Conservation (phyloP, 305 asterid species). For the Lippia alba region DNA sequence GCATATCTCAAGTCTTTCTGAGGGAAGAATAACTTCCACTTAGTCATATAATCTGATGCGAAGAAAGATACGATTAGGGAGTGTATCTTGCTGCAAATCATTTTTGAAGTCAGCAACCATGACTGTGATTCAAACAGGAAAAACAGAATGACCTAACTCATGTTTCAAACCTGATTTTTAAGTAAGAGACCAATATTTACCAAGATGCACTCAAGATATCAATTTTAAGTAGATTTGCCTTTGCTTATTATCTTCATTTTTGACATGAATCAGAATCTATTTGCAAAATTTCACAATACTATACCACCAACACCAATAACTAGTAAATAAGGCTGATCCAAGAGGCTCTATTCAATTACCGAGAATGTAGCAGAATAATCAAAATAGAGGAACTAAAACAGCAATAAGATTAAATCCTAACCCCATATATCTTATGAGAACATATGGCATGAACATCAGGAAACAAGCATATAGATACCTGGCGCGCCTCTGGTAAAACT, state of each 20-base stretch:
- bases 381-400: neutral
- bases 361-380: neutral
- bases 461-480: too few species aligned
- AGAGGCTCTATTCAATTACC: neutral
- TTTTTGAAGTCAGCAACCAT: slow-evolving; percentile 35
- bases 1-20: slow-evolving; percentile 52
- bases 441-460: too few species aligned
- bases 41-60: slow-evolving; percentile 64
- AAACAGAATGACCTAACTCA: too few species aligned
- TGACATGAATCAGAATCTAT: too few species aligned
- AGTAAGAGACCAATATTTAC: too few species aligned
- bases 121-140: slow-evolving; percentile 25
- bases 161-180: too few species aligned
- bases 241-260: too few species aligned
- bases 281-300: too few species aligned
- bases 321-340: neutral
- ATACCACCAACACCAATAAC: neutral
- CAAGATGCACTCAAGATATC: neutral
- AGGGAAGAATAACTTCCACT: slow-evolving; percentile 71
- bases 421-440: too few species aligned
- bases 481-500: too few species aligned
- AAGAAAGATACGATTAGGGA: slow-evolving; percentile 76
- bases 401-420: too few species aligned
- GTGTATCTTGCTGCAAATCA: slow-evolving; percentile 77
- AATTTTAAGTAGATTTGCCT: too few species aligned